Percentiles rank a stretch among this genome's conserved stretches.
Evolutionary conservation across 371 early-diverging fungal genomes (phyloP).

Genomic region (Mortierella sp.): DNA sequence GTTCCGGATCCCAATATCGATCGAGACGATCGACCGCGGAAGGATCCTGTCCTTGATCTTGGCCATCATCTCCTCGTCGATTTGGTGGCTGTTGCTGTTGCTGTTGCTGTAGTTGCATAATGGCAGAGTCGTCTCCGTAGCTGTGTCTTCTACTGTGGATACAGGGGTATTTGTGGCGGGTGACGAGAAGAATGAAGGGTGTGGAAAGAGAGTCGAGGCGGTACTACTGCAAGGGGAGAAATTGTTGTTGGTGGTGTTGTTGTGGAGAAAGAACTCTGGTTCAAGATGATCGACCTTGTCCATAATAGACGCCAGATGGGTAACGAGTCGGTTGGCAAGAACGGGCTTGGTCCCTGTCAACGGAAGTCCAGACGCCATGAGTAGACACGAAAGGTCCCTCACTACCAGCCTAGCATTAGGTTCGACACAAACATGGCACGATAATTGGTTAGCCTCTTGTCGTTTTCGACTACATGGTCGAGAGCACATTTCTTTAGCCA

Average conservation of each 20-base stretch:
- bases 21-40: slow-evolving; percentile 68
- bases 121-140: neutral
- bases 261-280: neutral
- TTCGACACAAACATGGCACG: neutral
- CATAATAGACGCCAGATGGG: slow-evolving; percentile 23
- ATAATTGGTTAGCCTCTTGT: neutral
- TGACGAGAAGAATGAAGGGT: neutral
- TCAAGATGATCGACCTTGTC: slow-evolving; percentile 16
- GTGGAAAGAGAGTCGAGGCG: neutral
- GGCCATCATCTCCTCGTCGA: neutral
- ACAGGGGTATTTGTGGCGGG: no score
- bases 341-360: slow-evolving; percentile 36
- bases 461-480: neutral
- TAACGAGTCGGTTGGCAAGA: slow-evolving; percentile 22
- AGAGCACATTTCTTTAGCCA: neutral
- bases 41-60: slow-evolving; percentile 30
- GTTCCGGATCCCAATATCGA: slow-evolving; percentile 82
- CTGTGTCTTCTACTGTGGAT: neutral
- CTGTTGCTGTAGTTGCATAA: no score
- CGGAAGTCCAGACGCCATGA: slow-evolving; percentile 31
- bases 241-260: no score
- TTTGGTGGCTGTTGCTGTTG: neutral
- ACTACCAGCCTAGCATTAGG: slow-evolving; percentile 12
- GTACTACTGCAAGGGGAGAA: no score
- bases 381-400: slow-evolving; percentile 22